phyloP scores from a whole-genome alignment of 495 filamentous ascomycete genomes.

The Talaromyces liani region DNA sequence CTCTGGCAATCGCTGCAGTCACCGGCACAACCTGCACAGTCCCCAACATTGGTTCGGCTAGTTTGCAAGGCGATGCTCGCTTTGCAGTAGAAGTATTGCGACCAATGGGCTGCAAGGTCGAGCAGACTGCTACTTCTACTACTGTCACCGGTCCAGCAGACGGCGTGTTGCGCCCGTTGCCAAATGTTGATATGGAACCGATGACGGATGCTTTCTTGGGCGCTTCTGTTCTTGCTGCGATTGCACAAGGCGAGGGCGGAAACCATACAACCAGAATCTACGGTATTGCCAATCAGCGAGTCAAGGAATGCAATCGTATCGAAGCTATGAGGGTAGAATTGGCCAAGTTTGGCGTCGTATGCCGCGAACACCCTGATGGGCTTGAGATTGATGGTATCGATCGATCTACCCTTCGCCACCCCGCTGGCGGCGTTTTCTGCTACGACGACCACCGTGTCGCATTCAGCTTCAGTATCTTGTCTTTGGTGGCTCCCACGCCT shows the following conservation, averaged over 20 bases:
- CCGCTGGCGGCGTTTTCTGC: constrained; percentile 69
- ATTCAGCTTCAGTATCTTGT: constrained; percentile 95
- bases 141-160: constrained; percentile 83
- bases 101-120: constrained; percentile 90
- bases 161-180: constrained; percentile 61
- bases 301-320: constrained; percentile 98
- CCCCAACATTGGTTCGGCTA: constrained; percentile 88
- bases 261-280: constrained; percentile 70
- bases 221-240: constrained; percentile 86
- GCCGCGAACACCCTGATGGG: constrained; percentile 83
- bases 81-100: constrained; percentile 87
- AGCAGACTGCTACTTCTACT: constrained; percentile 78
- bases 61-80: constrained; percentile 89
- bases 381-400: constrained; percentile 75
- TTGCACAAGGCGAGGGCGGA: constrained; percentile 55
- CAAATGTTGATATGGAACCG: constrained; percentile 92
- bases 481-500: constrained; percentile 62
- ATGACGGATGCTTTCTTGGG: constrained; percentile 99
- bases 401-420: constrained; percentile 49
- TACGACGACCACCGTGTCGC: constrained; percentile 98
- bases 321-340: constrained; percentile 93
- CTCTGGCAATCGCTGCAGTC: constrained; percentile 88
- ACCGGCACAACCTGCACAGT: constrained; percentile 92
- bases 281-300: constrained; percentile 97
- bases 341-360: constrained; percentile 88